Base-by-base conservation (phyloP, 352 stramenopile species). In the Phytopythium ostracodes region DNA sequence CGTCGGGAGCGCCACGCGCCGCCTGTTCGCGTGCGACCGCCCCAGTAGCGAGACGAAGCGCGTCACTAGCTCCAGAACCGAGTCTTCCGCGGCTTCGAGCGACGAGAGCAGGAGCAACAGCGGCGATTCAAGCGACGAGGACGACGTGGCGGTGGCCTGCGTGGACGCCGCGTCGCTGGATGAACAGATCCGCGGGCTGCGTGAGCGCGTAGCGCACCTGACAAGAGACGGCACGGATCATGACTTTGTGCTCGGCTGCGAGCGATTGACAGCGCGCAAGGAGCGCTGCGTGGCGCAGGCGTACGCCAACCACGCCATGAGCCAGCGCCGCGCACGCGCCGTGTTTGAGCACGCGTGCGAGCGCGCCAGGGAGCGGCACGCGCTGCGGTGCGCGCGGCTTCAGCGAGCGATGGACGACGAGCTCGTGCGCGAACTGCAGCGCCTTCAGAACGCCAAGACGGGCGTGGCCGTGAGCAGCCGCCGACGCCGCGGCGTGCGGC, bases 381-480 rank as follows among this genome's bases (percentile, higher is more conserved):
- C 50, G n/a, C 43, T 44, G n/a, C 71, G 77, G 22, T 91, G 81
- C 53, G 55, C 55, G 29, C 66, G 81, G 65, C 71, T 91, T 14
- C 60, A 91, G 62, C 57, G 56, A 35, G 72, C 78, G 51, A 88
- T 88, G 77, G 61, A 69, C 52, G 59, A 62, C 5, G 81, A 86
- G 38, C 70, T 88, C 20, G 55, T 74, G 42, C 69, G 76, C n/a
- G 81, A 90, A 62, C 76, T 90, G 43, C 61, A 65, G 49, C 68
- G 79, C 11, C 68, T 90, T 5, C 65, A 79, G 61, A 83, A 72
- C 31, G 72, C 81, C 29, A 80, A 84, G 50, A 78, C 88, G 36
- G 81, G 76, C 22, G 81, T 90, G 29, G 85, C 78, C 17, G 78
- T 90, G 29, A 88, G 80, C 63, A 84, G 81, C 69, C 73, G 81